Base-by-base conservation (phyloP, 1,284 basidiomycete genomes). In the Moesziomyces sp. region DNA sequence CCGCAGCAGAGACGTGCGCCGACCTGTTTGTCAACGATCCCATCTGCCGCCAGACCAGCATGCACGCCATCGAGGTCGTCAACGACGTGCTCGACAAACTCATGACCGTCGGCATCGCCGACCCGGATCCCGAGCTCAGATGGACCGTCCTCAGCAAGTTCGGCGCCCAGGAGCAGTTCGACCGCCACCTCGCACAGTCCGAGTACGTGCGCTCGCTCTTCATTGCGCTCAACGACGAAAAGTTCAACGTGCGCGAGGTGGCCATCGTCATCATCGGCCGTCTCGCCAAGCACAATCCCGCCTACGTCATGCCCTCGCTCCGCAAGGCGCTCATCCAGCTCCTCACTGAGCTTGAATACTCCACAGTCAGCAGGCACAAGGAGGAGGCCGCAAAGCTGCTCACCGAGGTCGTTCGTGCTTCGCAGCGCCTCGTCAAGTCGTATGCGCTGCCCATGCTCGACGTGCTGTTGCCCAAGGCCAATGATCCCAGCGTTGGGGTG, bases 71-170 rank as follows among this genome's bases (percentile, higher is more conserved):
- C 66, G 94, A 98, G 83, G 92, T 99, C 65, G 96, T 99, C 82
- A 95, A 94, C 83, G 97, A 99, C 76, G 95, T 99, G 19, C 88
- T 99, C 46, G 95, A 98, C 84, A 99, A 99, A 86, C 88, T 99
- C 18, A 86, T 99, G 70, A 97, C 94, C 0, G 94, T 98, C 40
- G 97, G 93, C 16, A 97, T 99, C 58, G 96, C 97, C 19, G 97
- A 99, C 87, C 94, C 96, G 66, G 79, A 83, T 45, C 55, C 81
- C 5, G 71, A 77, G 40, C 76, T 84, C 21, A 73, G 82, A 46
- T 74, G 60, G 62, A 80, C 79, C 0, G 97, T 99, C 1, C 88
- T 99, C 19, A 90, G 90, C 14, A 91, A 91, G 11, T 87, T 99
- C 42, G 93, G 97, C 80, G 92, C 94, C 74, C 91, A 93, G 45